Evolutionary conservation across 2,329 filamentous ascomycete species (phyloP).

Genomic region (Microdochium nivale): DNA sequence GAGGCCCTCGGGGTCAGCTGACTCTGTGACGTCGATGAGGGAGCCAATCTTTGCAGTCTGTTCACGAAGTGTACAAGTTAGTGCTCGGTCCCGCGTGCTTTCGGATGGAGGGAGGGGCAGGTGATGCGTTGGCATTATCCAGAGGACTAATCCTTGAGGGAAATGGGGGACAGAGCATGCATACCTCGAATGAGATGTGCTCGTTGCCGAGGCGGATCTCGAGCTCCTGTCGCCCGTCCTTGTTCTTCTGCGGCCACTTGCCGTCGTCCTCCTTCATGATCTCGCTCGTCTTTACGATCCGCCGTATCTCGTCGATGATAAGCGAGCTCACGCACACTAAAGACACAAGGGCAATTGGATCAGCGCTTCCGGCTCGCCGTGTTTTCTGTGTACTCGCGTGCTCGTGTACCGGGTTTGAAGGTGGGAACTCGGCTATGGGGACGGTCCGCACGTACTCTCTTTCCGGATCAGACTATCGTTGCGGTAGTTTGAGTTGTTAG

Average conservation of each 20-base stretch:
- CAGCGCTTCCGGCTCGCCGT: not conserved
- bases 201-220: conserved; percentile 92
- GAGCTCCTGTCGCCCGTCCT: conserved; percentile 92
- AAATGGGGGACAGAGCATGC: no score
- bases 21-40: conserved; percentile 92
- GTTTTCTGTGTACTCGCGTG: no score
- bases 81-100: conserved; percentile 11
- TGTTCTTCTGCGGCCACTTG: conserved; percentile 99
- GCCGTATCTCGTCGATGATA: conserved; percentile 88
- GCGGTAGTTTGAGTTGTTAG: conserved; percentile 98
- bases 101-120: no score
- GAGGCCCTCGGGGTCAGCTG: conserved; percentile 88
- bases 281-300: conserved; percentile 93
- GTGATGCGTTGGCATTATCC: no score
- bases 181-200: conserved; percentile 94
- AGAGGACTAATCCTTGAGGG: no score
- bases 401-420: no score
- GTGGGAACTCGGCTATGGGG: no score
- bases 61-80: conserved; percentile 2
- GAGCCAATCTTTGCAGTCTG: conserved; percentile 98
- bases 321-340: conserved; percentile 92
- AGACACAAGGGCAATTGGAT: not conserved
- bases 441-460: conserved; percentile 65
- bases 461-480: conserved; percentile 98
- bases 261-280: conserved; percentile 98